These are phyloP conservation scores for Aspergillus leporis DNA, from an alignment of 495 filamentous ascomycete genomes.

Conservation along the genomic window DNA sequence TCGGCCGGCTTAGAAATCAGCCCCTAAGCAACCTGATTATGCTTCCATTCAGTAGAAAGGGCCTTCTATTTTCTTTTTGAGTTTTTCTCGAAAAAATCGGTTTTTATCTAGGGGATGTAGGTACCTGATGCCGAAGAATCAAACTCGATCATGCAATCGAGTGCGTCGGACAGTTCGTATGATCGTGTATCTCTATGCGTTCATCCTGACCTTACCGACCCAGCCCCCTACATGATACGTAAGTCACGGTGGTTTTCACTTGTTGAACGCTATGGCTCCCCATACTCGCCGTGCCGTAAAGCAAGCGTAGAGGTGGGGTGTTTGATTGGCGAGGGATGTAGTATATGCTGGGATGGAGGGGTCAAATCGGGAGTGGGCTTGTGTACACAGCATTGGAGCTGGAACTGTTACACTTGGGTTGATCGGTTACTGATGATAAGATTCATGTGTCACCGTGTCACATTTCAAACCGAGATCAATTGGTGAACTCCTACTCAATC, in stretches of 20 bases:
- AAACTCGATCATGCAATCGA: neutral
- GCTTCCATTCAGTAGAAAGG: neutral
- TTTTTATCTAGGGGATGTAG: neutral
- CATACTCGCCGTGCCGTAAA: neutral
- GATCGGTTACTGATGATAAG: neutral
- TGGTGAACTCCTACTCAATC: neutral
- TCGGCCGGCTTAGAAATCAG: neutral
- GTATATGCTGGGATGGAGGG: neutral
- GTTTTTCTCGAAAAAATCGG: neutral
- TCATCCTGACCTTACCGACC: neutral
- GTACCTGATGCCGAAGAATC: neutral
- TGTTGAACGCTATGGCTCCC: neutral
- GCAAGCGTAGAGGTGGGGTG: neutral
- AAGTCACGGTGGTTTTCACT: constrained; percentile 4
- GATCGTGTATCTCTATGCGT: neutral
- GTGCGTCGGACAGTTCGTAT: neutral
- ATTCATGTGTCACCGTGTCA: neutral
- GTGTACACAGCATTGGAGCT: neutral
- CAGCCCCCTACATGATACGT: constrained; percentile 8
- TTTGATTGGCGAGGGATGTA: neutral
- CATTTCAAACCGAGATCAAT: neutral
- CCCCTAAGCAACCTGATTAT: neutral
- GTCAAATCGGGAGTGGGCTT: neutral
- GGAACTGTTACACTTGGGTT: neutral
- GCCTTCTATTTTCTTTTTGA: neutral